These are phyloP conservation scores for Paramicrosporidium saccamoebae DNA, from an alignment of 371 early-diverging fungal genomes.

Conservation along the genomic window DNA sequence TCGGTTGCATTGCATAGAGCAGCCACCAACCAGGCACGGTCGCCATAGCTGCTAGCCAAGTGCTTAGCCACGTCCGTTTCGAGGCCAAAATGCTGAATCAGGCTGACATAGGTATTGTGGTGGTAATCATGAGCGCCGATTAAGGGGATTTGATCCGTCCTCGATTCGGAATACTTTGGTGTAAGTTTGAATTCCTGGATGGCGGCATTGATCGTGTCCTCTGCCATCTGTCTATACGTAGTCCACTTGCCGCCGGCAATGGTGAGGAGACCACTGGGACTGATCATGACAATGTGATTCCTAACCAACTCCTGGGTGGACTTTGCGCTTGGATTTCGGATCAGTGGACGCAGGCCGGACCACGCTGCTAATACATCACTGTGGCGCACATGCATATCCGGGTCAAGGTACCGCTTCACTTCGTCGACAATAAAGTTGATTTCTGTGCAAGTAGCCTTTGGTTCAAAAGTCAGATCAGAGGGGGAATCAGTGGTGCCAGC, in stretches of 20 bases:
- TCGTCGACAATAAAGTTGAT: slow-evolving; percentile 84
- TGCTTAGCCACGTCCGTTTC: slow-evolving; percentile 79
- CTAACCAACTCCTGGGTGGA: slow-evolving; percentile 78
- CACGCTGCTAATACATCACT: slow-evolving; percentile 88
- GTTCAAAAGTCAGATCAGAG: slow-evolving; percentile 34
- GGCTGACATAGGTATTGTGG: slow-evolving; percentile 48
- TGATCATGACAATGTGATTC: slow-evolving; percentile 77
- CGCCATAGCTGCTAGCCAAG: slow-evolving; percentile 70
- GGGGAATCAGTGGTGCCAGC: slow-evolving; percentile 96
- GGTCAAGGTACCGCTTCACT: slow-evolving; percentile 51
- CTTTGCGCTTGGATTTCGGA: slow-evolving; percentile 70
- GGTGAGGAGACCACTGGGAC: slow-evolving; percentile 49
- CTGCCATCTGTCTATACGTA: slow-evolving; percentile 93
- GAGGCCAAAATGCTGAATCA: slow-evolving; percentile 70
- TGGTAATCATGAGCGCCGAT: slow-evolving; percentile 68
- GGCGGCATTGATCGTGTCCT: slow-evolving; percentile 77
- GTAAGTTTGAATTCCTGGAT: slow-evolving; percentile 24
- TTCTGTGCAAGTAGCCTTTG: slow-evolving; percentile 68
- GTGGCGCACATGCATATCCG: slow-evolving; percentile 61
- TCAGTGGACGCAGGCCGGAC: slow-evolving; percentile 94
- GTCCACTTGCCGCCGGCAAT: slow-evolving; percentile 99
- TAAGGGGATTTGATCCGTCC: slow-evolving; percentile 34
- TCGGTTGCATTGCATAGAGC: slow-evolving; percentile 31
- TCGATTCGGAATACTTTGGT: slow-evolving; percentile 13
- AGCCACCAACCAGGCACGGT: slow-evolving; percentile 70